Percentiles rank a stretch among this genome's conserved stretches.
Evolutionary conservation across 2,329 filamentous ascomycete genomes (phyloP).

Genomic region (Colletotrichum sublineola): DNA sequence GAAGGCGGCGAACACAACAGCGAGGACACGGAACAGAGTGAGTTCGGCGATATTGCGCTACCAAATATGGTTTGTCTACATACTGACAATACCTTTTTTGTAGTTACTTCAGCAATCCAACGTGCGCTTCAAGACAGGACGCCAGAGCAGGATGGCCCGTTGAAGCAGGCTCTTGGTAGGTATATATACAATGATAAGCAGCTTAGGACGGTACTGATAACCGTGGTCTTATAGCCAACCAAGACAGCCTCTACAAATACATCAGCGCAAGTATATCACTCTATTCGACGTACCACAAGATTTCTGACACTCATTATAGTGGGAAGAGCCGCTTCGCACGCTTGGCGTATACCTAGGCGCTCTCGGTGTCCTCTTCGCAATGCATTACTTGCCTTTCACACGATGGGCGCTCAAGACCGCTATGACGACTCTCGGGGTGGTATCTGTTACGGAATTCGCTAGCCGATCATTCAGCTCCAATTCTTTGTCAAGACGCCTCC

Average conservation of each 20-base stretch:
- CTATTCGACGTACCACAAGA: too few species aligned
- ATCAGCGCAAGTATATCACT: slow-evolving; percentile 12
- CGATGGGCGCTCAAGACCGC: slow-evolving; percentile 22
- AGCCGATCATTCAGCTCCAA: slow-evolving; percentile 22
- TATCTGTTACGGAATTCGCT: slow-evolving; percentile 26
- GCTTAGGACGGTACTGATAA: background rate
- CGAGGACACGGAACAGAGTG: slow-evolving; percentile 4
- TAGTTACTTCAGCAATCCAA: slow-evolving; percentile 10
- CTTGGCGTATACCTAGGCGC: slow-evolving; percentile 22
- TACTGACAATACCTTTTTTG: background rate
- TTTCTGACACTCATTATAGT: slow-evolving; percentile 3
- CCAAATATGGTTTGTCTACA: fast-evolving
- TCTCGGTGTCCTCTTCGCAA: slow-evolving; percentile 20
- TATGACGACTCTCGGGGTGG: slow-evolving; percentile 25
- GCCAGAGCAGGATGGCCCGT: background rate
- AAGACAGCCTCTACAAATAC: slow-evolving; percentile 36
- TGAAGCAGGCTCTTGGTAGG: slow-evolving; percentile 19
- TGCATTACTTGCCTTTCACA: slow-evolving; percentile 29
- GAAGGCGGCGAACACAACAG: background rate
- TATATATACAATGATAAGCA: too few species aligned
- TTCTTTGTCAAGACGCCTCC: slow-evolving; percentile 19
- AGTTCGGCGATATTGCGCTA: background rate
- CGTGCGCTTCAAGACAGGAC: background rate
- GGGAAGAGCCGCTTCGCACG: slow-evolving; percentile 32
- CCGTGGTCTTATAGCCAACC: background rate